Conservation (phyloP, 345 rosid species). For the Erysimum cheiranthoides region DNA sequence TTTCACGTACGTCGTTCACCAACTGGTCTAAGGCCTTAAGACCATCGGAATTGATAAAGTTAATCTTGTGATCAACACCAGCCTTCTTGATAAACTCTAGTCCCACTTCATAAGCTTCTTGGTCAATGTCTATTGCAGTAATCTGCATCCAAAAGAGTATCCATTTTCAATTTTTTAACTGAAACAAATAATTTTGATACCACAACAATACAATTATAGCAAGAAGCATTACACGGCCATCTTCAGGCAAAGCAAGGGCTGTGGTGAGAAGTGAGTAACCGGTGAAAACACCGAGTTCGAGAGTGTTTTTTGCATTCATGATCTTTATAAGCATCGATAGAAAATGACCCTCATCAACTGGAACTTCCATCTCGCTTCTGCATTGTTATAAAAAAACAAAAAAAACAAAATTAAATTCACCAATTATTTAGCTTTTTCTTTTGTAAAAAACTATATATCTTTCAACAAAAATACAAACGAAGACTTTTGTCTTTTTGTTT, state of each 20-base stretch:
- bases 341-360: conserved; percentile 58
- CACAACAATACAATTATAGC: background rate
- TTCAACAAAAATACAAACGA: background rate
- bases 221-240: conserved; percentile 43
- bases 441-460: too few relatives aligned
- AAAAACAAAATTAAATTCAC: too few relatives aligned
- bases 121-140: conserved; percentile 51
- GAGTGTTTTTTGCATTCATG: conserved; percentile 50
- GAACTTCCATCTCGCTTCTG: conserved; percentile 46
- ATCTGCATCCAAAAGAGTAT: conserved; percentile 42
- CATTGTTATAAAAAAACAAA: too few relatives aligned
- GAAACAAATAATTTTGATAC: background rate
- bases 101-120: conserved; percentile 54
- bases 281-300: conserved; percentile 65
- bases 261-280: conserved; percentile 62
- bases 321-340: conserved; percentile 52
- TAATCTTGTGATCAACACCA: conserved; percentile 57
- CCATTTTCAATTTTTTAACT: background rate
- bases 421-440: too few relatives aligned
- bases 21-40: conserved; percentile 32
- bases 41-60: conserved; percentile 53
- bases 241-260: conserved; percentile 52
- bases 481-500: background rate
- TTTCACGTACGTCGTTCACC: conserved; percentile 20
- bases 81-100: conserved; percentile 53